Evolutionary conservation across 2,329 filamentous ascomycete species (phyloP).

Genomic region (Drechslerella dactyloides): DNA sequence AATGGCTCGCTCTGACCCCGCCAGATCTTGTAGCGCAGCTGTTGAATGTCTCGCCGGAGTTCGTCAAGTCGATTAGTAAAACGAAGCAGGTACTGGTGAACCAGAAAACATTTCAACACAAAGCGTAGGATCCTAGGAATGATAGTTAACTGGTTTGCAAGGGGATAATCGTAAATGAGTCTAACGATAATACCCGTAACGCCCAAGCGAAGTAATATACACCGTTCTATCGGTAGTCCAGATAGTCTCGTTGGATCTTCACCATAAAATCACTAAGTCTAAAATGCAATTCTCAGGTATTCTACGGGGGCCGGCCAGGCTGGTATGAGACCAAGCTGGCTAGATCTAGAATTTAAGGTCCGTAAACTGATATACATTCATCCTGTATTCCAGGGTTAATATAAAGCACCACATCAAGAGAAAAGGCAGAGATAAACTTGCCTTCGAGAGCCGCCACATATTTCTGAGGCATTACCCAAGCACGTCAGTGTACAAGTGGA

Average conservation of each 20-base stretch:
- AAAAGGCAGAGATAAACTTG: neutral
- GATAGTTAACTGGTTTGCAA: too few relatives aligned
- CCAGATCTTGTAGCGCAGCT: slow-evolving; percentile 67
- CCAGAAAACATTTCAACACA: slow-evolving; percentile 27
- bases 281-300: too few relatives aligned
- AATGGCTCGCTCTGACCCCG: slow-evolving; percentile 74
- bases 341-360: neutral
- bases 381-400: slow-evolving; percentile 18
- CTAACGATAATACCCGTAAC: too few relatives aligned
- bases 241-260: too few relatives aligned
- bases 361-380: slow-evolving; percentile 35
- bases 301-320: too few relatives aligned
- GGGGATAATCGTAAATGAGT: too few relatives aligned
- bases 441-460: slow-evolving; percentile 31
- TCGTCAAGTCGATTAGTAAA: slow-evolving; percentile 67
- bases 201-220: too few relatives aligned
- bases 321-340: too few relatives aligned
- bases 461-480: slow-evolving; percentile 31
- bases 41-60: slow-evolving; percentile 66
- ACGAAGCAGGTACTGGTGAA: slow-evolving; percentile 68
- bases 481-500: slow-evolving; percentile 14
- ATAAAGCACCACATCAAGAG: neutral
- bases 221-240: too few relatives aligned
- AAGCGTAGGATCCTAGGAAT: neutral
- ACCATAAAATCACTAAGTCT: too few relatives aligned